Conservation (phyloP, 1,139 yeast genomes). For the Lodderomyces theae region DNA sequence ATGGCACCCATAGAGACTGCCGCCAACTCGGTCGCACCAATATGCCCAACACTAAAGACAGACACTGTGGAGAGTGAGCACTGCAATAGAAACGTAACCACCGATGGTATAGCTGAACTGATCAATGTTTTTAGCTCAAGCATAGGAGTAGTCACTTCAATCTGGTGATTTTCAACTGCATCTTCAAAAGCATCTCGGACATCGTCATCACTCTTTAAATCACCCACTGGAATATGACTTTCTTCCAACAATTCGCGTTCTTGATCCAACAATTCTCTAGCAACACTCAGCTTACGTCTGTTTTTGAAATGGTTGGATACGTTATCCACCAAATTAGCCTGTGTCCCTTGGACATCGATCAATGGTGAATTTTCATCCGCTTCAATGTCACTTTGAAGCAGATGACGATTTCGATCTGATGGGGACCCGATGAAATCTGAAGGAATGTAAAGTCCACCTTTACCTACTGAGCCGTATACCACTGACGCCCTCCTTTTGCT, state of each 20-base stretch:
- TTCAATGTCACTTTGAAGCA: constrained; percentile 8
- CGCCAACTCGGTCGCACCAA: constrained; percentile 57
- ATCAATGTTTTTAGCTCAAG: constrained; percentile 42
- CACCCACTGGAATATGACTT: constrained; percentile 22
- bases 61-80: constrained; percentile 57
- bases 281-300: constrained; percentile 25
- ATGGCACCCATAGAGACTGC: constrained; percentile 63
- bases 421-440: constrained; percentile 38
- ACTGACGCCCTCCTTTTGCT: constrained; percentile 51
- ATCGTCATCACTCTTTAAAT: constrained; percentile 25
- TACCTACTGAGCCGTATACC: constrained; percentile 52
- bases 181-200: constrained; percentile 36
- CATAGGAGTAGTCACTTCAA: constrained; percentile 24
- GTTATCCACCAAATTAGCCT: background rate
- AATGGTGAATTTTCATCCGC: constrained; percentile 17
- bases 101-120: constrained; percentile 49
- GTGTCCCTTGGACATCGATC: background rate
- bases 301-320: background rate
- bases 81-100: constrained; percentile 53
- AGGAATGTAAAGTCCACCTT: constrained; percentile 52
- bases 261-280: constrained; percentile 30
- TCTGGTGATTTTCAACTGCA: constrained; percentile 29
- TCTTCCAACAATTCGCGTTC: constrained; percentile 38
- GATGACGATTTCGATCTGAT: constrained; percentile 11
- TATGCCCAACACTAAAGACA: constrained; percentile 57